Evolutionary conservation across 2,329 filamentous ascomycete genomes (phyloP).

Genomic region (Venturia effusa): DNA sequence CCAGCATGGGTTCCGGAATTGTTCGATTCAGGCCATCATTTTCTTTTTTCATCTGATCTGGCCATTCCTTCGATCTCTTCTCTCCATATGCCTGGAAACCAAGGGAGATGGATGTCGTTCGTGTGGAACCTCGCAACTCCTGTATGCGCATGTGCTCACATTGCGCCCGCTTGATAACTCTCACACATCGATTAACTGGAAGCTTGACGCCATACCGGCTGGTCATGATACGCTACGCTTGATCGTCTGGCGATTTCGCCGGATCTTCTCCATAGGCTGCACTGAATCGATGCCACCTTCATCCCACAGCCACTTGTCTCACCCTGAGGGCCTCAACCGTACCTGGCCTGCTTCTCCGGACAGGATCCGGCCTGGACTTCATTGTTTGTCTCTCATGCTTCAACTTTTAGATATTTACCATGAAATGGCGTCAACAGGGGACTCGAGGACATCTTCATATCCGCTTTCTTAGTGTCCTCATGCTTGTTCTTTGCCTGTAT

Average conservation of each 20-base stretch:
- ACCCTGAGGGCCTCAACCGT: neutral
- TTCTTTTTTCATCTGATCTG: neutral
- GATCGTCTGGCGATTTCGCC: neutral
- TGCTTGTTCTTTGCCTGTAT: neutral
- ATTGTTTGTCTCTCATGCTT: neutral
- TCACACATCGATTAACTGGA: neutral
- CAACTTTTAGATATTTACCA: neutral
- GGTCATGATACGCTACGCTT: neutral
- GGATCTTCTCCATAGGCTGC: neutral
- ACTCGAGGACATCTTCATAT: neutral
- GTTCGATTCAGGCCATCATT: neutral
- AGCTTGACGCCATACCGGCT: neutral
- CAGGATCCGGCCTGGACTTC: neutral
- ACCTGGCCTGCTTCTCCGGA: neutral
- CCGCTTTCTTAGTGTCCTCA: neutral
- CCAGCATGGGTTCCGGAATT: neutral
- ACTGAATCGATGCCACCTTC: neutral
- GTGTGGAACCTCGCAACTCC: neutral
- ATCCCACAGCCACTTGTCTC: neutral
- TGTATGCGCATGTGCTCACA: neutral
- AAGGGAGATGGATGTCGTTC: neutral
- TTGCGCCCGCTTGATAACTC: neutral
- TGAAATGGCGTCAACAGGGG: neutral
- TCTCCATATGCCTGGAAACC: neutral
- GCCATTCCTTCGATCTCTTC: neutral